These are phyloP conservation scores for Corinectria fuckeliana DNA, from an alignment of 2,329 filamentous ascomycete species.

Conservation along the genomic window DNA sequence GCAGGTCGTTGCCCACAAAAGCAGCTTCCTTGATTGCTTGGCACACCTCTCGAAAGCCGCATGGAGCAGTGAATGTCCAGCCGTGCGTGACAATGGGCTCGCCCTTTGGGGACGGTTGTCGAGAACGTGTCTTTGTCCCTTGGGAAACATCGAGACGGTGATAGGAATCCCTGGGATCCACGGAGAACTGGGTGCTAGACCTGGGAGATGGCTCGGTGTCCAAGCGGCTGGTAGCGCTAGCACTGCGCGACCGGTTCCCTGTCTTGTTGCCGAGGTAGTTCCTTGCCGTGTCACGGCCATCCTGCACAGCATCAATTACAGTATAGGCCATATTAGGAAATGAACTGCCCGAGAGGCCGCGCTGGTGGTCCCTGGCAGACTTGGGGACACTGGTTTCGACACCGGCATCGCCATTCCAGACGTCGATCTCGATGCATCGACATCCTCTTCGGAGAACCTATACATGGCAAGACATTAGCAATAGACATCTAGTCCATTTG, in stretches of 20 bases:
- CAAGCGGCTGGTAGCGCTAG: slow-evolving; percentile 46
- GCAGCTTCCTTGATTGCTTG: slow-evolving; percentile 78
- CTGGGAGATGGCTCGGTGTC: slow-evolving; percentile 41
- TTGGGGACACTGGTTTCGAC: slow-evolving; percentile 45
- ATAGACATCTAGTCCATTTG: neutral
- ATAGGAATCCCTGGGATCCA: slow-evolving; percentile 42
- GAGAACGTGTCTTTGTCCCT: slow-evolving; percentile 31
- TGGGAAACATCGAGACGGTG: slow-evolving; percentile 44
- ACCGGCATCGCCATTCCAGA: slow-evolving; percentile 77
- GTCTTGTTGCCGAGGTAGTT: slow-evolving; percentile 40
- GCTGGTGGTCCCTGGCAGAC: slow-evolving; percentile 53
- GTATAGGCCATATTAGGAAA: slow-evolving; percentile 53
- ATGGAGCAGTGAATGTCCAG: slow-evolving; percentile 84
- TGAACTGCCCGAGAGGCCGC: slow-evolving; percentile 54
- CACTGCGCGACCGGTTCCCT: slow-evolving; percentile 46
- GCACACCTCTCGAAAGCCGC: slow-evolving; percentile 88
- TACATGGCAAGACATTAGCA: slow-evolving; percentile 7
- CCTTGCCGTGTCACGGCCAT: slow-evolving; percentile 29
- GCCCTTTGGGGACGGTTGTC: slow-evolving; percentile 45
- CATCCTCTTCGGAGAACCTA: slow-evolving; percentile 78
- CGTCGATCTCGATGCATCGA: slow-evolving; percentile 92
- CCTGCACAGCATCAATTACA: slow-evolving; percentile 46
- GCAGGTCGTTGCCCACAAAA: slow-evolving; percentile 77
- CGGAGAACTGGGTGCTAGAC: slow-evolving; percentile 38
- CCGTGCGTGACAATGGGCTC: slow-evolving; percentile 85